Percentiles rank a stretch among this genome's conserved stretches.
These are phyloP conservation scores for Lolium perenne DNA, from an alignment of 176 grass and related monocot genomes.

Conservation along the genomic window DNA sequence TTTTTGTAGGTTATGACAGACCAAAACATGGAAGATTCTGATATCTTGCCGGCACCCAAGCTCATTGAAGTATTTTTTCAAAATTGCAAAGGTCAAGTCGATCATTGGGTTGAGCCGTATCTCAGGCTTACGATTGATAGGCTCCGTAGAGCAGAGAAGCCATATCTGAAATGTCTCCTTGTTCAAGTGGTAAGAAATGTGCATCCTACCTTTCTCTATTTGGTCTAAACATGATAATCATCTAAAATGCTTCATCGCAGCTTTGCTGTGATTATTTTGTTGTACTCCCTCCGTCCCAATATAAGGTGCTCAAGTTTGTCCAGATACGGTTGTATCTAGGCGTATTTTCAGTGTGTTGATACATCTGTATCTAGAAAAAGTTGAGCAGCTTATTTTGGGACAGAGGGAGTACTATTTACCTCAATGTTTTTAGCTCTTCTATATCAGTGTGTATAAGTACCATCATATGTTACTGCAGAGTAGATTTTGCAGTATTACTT, in stretches of 20 bases:
- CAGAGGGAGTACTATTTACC: slow-evolving; percentile 21
- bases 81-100: slow-evolving; percentile 92
- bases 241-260: slow-evolving; percentile 7
- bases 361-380: too few relatives aligned
- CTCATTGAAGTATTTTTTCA: slow-evolving; percentile 92
- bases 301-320: too few relatives aligned
- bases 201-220: not conserved
- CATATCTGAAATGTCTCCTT: slow-evolving; percentile 78
- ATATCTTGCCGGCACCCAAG: slow-evolving; percentile 85
- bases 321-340: too few relatives aligned
- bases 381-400: too few relatives aligned
- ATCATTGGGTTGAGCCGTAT: slow-evolving; percentile 95
- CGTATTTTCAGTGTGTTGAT: too few relatives aligned
- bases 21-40: slow-evolving; percentile 89
- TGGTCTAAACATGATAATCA: slow-evolving; percentile 11
- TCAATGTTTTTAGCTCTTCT: not conserved
- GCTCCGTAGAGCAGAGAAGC: slow-evolving; percentile 57
- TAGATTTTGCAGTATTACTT: not conserved
- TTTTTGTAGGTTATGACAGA: slow-evolving; percentile 70
- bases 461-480: not conserved
- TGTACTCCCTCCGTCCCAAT: not conserved
- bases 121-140: slow-evolving; percentile 73
- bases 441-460: not conserved
- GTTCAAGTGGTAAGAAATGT: slow-evolving; percentile 75
- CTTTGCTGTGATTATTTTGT: slow-evolving; percentile 1